Percentiles rank a stretch among this genome's conserved stretches.
Conservation (phyloP, 306 rosid genomes). For the Glycine latifolia region DNA sequence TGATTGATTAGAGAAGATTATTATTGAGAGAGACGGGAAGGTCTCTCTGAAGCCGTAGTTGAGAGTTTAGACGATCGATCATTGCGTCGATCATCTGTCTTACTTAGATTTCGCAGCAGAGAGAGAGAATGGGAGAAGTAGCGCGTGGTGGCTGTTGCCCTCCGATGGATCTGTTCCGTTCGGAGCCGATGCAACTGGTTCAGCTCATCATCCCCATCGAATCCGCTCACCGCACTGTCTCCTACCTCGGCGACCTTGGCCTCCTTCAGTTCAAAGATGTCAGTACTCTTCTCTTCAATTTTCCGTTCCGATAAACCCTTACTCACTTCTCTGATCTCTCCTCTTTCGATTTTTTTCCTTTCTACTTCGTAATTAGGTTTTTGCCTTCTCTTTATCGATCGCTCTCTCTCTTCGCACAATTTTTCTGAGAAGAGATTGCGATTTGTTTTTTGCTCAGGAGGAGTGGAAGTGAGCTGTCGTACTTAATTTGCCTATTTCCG, state of each 20-base stretch:
- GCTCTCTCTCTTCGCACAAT: neutral
- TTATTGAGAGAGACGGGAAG: too few species aligned
- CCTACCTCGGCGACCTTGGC: constrained; percentile 96
- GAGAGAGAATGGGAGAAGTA: constrained; percentile 65
- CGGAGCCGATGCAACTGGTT: constrained; percentile 97
- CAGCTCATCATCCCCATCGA: constrained; percentile 98
- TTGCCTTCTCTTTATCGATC: too few species aligned
- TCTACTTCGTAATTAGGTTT: too few species aligned
- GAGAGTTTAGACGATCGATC: too few species aligned
- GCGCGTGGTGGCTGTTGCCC: constrained; percentile 82
- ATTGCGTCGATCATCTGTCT: too few species aligned
- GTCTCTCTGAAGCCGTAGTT: too few species aligned
- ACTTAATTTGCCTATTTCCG: neutral
- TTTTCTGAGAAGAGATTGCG: constrained; percentile 25
- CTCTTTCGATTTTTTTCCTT: too few species aligned
- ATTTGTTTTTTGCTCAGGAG: constrained; percentile 6
- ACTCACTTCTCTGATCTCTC: constrained; percentile 2
- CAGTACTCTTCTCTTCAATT: constrained; percentile 16
- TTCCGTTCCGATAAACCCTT: constrained; percentile 37
- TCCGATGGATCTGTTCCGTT: constrained; percentile 96
- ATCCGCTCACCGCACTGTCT: constrained; percentile 86
- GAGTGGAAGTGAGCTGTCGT: neutral
- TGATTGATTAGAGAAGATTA: too few species aligned
- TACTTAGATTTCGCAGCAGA: too few species aligned
- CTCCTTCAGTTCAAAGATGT: constrained; percentile 95